These are phyloP conservation scores for Withania somnifera DNA, from an alignment of 305 asterid species.

Conservation along the genomic window DNA sequence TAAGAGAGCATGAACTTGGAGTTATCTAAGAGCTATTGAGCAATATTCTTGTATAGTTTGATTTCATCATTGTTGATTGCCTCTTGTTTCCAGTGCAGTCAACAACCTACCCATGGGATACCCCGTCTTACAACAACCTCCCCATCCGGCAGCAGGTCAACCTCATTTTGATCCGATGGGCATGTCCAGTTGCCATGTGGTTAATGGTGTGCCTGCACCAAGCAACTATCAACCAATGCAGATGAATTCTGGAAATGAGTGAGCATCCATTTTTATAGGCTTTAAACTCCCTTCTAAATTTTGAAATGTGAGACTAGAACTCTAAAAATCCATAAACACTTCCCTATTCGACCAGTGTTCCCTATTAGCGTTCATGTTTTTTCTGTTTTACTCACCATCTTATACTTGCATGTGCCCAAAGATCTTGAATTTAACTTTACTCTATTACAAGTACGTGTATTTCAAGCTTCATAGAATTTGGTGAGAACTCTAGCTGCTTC, in stretches of 20 bases:
- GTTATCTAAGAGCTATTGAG: not conserved
- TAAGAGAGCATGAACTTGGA: not conserved
- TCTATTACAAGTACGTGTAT: not conserved
- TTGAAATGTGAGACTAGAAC: not conserved
- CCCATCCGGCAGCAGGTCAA: conserved; percentile 59
- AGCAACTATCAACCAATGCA: conserved; percentile 76
- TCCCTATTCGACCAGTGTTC: not conserved
- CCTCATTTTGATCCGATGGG: conserved; percentile 77
- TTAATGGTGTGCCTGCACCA: conserved; percentile 88
- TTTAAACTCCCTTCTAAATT: not conserved
- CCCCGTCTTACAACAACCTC: conserved; percentile 76
- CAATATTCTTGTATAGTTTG: not conserved
- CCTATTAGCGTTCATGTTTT: not conserved
- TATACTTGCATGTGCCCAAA: not conserved
- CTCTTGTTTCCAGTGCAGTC: conserved; percentile 71
- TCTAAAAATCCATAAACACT: not conserved
- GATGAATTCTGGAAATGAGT: conserved; percentile 79
- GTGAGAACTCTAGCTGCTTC: not conserved
- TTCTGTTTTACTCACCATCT: not conserved
- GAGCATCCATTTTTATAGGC: conserved; percentile 14
- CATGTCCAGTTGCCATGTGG: conserved; percentile 56
- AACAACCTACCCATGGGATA: conserved; percentile 97
- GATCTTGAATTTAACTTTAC: not conserved
- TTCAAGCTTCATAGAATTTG: not conserved
- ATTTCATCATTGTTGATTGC: conserved; percentile 32